phyloP scores from a whole-genome alignment of 257 asterid genomes.

The Solanum piurae region DNA sequence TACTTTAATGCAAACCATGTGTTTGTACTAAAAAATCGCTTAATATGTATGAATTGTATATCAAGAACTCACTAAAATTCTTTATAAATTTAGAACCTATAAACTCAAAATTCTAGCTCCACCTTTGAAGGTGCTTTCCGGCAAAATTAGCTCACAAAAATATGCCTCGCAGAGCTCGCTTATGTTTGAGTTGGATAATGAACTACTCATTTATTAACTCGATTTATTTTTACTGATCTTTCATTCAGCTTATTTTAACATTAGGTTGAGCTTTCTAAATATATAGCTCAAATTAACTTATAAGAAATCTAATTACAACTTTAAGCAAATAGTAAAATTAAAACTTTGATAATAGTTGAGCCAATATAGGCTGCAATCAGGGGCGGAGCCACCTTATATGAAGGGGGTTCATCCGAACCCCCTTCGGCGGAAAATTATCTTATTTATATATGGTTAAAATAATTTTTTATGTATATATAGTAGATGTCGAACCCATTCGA shows the following conservation, averaged over 20 bases:
- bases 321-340: not conserved
- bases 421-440: too few species aligned
- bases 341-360: not conserved
- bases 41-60: not conserved
- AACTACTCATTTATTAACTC: too few species aligned
- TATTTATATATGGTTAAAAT: too few species aligned
- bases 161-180: fast-evolving
- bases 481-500: too few species aligned
- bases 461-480: too few species aligned
- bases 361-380: too few species aligned
- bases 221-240: not conserved
- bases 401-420: too few species aligned
- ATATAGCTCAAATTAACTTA: not conserved
- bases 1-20: not conserved
- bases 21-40: not conserved
- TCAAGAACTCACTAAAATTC: not conserved
- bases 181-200: not conserved
- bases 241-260: not conserved
- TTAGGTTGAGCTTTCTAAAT: not conserved
- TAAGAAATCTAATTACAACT: not conserved
- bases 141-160: too few species aligned
- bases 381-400: too few species aligned
- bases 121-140: not conserved
- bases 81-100: not conserved
- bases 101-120: not conserved